Evolutionary conservation across 2,329 filamentous ascomycete species (phyloP).

Genomic region (Colletotrichum magnum): DNA sequence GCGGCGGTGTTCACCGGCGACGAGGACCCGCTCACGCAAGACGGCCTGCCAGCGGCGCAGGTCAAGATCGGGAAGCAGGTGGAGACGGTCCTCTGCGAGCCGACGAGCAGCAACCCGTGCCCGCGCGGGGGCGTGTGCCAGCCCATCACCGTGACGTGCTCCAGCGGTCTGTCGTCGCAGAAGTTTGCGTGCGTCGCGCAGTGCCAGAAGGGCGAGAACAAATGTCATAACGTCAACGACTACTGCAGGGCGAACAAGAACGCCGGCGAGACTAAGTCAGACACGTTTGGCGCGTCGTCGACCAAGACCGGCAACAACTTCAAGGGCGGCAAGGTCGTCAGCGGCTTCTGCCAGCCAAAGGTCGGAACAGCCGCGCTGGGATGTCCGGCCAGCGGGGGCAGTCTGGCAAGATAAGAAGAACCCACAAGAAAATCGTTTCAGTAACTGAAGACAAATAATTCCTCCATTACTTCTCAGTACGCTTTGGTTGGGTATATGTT

Average conservation of each 20-base stretch:
- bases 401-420: too few species aligned
- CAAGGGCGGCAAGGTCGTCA: not conserved
- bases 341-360: constrained; percentile 4
- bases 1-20: constrained; percentile 3
- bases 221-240: not conserved
- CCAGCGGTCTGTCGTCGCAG: not conserved
- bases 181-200: not conserved
- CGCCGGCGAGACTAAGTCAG: not conserved
- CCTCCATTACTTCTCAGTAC: too few species aligned
- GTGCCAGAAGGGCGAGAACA: not conserved
- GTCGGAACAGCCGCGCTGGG: not conserved
- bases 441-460: too few species aligned
- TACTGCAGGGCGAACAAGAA: not conserved
- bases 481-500: too few species aligned
- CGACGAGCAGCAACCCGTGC: not conserved
- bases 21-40: not conserved
- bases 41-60: constrained; percentile 18
- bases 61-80: not conserved
- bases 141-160: not conserved
- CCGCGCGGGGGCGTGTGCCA: not conserved
- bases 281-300: not conserved
- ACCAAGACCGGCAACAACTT: not conserved
- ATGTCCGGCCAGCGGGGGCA: not conserved
- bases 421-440: too few species aligned
- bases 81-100: not conserved